Evolutionary conservation across 345 rosid genomes (phyloP).

Genomic region (Salix dunnii): DNA sequence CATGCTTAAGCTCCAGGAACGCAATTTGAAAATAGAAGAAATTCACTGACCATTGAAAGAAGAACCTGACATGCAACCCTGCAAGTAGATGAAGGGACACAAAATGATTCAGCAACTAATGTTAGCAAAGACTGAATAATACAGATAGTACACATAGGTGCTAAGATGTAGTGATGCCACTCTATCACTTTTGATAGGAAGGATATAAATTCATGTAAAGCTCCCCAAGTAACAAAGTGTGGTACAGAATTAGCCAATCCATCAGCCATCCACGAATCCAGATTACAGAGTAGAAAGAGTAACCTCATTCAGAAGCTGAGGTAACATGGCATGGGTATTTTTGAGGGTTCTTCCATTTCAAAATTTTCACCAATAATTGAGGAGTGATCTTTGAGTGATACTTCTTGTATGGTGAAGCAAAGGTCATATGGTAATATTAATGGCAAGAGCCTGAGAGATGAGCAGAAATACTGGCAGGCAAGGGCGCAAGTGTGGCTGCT

Average conservation of each 20-base stretch:
- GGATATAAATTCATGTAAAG: background rate
- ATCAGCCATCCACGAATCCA: background rate
- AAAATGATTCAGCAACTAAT: background rate
- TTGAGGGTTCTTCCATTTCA: background rate
- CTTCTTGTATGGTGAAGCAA: background rate
- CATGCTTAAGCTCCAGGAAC: background rate
- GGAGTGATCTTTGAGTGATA: background rate
- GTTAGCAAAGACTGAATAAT: background rate
- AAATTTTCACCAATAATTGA: background rate
- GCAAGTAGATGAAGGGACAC: background rate
- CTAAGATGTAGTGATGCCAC: background rate
- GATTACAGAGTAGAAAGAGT: background rate
- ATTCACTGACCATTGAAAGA: constrained; percentile 6
- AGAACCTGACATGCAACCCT: background rate
- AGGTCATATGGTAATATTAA: background rate
- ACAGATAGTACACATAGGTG: background rate
- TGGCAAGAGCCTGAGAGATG: constrained; percentile 8
- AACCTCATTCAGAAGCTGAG: background rate
- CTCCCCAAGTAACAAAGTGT: background rate
- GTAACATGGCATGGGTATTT: background rate
- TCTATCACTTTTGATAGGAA: background rate
- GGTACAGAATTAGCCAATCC: too few relatives aligned
- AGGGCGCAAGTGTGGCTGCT: background rate
- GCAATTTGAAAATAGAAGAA: background rate
- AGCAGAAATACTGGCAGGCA: constrained; percentile 9